Evolutionary conservation across 2,329 filamentous ascomycete genomes (phyloP).

Genomic region (Colletotrichum cuscutae): DNA sequence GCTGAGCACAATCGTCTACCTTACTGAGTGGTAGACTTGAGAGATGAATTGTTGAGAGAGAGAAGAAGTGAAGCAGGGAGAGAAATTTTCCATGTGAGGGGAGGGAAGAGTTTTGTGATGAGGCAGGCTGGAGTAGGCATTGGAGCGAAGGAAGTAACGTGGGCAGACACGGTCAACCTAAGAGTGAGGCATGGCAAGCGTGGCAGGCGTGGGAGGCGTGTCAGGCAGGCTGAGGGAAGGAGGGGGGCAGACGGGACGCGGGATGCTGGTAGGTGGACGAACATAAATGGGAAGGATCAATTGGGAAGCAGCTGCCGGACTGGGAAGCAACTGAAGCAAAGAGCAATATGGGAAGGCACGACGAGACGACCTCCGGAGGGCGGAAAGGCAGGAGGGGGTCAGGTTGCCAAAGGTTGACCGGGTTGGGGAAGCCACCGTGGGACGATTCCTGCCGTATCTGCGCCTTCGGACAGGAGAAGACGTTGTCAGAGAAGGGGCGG

Average conservation of each 20-base stretch:
- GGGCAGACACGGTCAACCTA: background rate
- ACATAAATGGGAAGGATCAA: too few species aligned
- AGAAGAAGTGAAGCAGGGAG: background rate
- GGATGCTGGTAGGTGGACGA: background rate
- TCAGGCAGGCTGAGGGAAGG: background rate
- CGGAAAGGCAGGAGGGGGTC: background rate
- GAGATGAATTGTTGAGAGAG: background rate
- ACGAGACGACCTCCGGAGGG: background rate
- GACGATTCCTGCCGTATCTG: constrained; percentile 30
- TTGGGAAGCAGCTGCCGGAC: background rate
- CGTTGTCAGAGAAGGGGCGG: background rate
- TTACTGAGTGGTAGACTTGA: background rate
- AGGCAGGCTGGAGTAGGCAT: too few species aligned
- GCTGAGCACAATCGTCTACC: background rate
- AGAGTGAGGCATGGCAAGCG: background rate
- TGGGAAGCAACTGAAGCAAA: background rate
- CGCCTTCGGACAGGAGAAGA: background rate
- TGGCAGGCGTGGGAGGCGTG: background rate
- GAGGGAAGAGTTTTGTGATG: constrained; percentile 11
- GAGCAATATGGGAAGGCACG: background rate
- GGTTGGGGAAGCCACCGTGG: constrained; percentile 16
- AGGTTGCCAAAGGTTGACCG: background rate
- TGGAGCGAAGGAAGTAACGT: background rate
- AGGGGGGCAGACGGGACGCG: background rate
- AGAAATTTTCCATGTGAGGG: background rate